Evolutionary conservation across 2,329 filamentous ascomycete species (phyloP).

Genomic region (Beauveria sp.): DNA sequence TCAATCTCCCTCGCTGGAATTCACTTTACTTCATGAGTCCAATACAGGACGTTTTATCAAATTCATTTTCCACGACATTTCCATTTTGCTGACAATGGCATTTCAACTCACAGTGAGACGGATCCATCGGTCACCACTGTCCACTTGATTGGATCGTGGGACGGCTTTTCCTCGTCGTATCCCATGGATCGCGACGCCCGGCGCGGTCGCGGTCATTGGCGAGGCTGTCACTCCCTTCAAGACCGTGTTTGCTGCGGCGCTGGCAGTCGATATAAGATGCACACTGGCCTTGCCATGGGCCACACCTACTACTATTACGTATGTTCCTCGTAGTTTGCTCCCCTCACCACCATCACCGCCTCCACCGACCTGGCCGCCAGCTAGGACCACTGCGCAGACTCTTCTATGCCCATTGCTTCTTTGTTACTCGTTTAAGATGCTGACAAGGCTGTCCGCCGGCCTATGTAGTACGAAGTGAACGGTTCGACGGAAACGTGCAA

Average conservation of each 20-base stretch:
- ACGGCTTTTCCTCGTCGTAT: conserved; percentile 79
- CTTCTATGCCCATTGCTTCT: conserved; percentile 2
- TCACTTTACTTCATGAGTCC: not conserved
- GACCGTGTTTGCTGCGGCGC: conserved; percentile 79
- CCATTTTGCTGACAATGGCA: conserved; percentile 14
- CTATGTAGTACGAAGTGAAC: conserved; percentile 72
- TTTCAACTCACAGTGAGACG: conserved; percentile 42
- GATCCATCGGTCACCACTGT: conserved; percentile 59
- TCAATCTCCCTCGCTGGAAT: not conserved
- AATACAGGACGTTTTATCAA: conserved; percentile 15
- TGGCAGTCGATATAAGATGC: conserved; percentile 41
- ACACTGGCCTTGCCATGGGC: conserved; percentile 84
- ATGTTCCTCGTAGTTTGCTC: conserved; percentile 30
- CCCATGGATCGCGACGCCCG: conserved; percentile 72
- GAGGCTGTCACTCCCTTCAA: conserved; percentile 78
- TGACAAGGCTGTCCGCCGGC: conserved; percentile 8
- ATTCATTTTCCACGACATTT: conserved; percentile 13
- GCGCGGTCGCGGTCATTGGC: conserved; percentile 71
- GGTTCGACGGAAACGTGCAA: conserved; percentile 72
- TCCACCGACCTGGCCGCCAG: not conserved
- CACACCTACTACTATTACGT: conserved; percentile 95
- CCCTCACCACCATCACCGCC: conserved; percentile 10
- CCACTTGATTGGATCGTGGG: conserved; percentile 85
- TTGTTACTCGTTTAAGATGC: not conserved
- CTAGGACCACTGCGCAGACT: conserved; percentile 6